Evolutionary conservation across 305 asterid genomes (phyloP), one percentile per base, ranked within the genome.

Genomic region (Solanum chacoense): DNA sequence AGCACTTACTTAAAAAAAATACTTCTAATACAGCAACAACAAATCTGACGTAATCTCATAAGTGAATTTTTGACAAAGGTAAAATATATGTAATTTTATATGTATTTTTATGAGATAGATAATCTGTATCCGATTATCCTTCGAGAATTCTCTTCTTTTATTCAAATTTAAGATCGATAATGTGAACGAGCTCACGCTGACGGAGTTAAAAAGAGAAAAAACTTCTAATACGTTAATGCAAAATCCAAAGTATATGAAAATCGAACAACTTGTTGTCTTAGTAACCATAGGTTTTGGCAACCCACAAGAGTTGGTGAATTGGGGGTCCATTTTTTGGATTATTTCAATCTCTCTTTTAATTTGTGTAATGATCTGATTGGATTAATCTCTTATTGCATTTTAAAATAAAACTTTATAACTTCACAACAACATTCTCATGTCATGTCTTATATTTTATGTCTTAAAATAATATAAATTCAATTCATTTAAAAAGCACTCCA

Each of bases 361-460:
- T 83, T 42, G 31, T 83, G 87, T 83, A 83, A 83, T 50, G 31
- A 50, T 83, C 7, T 20, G 31, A 83, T 83, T 83, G 87, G 73
- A 83, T 29, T 24, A 37, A 37, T 50, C 22, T 83, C 63, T 50
- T 29, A 29, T 50, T 16, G 24, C 35, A 80, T 26, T 80, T 80
- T 80, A 4, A 80, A 83, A 55, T 31, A 10, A 50, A 20, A 31
- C 13, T 40, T 83, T 83, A 78, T 38, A 29, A 45, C 40, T 50
- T 50, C 73, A 83, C 42, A 83, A 55, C 73, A 83, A 83, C 31
- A 83, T 83, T 50, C 87, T 83, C 87, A 83, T 83, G 87, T 50
- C 73, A 83, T 50, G 38, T 83, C 28, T 42, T 28, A 26, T 80
- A 40, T 42, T 81, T 16, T 26, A 81, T 36, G 20, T n/a, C 26